Evolutionary conservation across 2,329 filamentous ascomycete species (phyloP), one percentile per base, ranked within the genome.

Genomic region (Hypomyces rosellus): DNA sequence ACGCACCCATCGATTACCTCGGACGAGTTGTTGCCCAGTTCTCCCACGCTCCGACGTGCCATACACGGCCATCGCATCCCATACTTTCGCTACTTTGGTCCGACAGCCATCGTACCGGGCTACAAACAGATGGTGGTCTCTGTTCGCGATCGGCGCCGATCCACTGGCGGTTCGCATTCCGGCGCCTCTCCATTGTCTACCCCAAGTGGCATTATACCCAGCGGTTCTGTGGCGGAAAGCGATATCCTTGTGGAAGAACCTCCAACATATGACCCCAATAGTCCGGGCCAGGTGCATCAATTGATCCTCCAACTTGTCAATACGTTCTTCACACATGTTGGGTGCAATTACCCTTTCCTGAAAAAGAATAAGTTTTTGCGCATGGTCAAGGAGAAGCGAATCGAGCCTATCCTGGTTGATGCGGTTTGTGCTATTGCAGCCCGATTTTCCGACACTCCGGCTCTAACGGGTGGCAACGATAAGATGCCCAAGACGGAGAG

Each of bases 51-150:
- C 45, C 71, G 78, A 54, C 73, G 78, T 16, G 14, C 34, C 58
- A 66, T 72, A 30, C 74, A 78, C 64, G 74, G 79, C 54, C 74
- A 86, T 61, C 79, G 85, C 48, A 88, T 95, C 55, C 89, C 89
- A 0, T 96, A 93, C 65, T 95, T 95, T 61, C 78, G 90, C 53
- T 95, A 93, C 67, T 93, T 95, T 63, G 90, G 89, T 0, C 88
- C 89, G 0, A 95, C 90, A 1, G 90, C 89, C 55, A 95, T 95
- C 61, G 88, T 93, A 47, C 89, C 89, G 1, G 89, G 89, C 18
- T 95, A 90, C 71, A 95, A 95, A 68, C 89, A 95, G 66, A 95
- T 95, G 88, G 88, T 95, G 22, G 84, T 87, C 52, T 84, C 86
- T 48, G 81, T 91, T 30, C 78, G 84, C 52, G 83, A 86, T 53